A percentile compares a stretch with the other conserved stretches of the same genome.
Conservation (phyloP, 2,329 filamentous ascomycete genomes). For the Rhinocladiella mackenziei region DNA sequence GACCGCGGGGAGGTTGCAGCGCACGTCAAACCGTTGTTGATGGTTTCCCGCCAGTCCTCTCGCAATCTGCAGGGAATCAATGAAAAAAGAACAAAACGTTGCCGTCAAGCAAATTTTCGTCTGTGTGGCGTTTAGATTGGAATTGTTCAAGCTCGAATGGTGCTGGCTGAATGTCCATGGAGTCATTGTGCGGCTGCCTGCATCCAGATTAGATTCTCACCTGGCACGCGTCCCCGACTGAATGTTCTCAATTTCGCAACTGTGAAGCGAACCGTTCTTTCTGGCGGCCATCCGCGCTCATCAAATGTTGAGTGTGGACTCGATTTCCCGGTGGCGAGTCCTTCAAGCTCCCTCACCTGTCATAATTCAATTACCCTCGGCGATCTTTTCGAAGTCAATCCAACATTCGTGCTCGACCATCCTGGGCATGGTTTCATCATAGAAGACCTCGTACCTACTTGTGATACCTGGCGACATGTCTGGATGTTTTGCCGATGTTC, state of each 20-base stretch:
- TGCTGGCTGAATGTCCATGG: not conserved
- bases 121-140: conserved; percentile 1
- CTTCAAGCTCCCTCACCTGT: not conserved
- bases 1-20: conserved; percentile 14
- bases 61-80: conserved; percentile 3
- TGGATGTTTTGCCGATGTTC: conserved; percentile 33
- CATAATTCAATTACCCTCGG: conserved; percentile 1
- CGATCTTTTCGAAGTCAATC: conserved; percentile 24
- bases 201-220: conserved; percentile 15
- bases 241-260: not conserved
- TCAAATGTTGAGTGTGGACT: too few relatives aligned
- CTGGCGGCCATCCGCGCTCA: too few relatives aligned
- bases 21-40: conserved; percentile 10
- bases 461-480: conserved; percentile 32
- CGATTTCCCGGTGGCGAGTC: not conserved
- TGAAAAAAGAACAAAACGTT: not conserved
- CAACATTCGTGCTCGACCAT: conserved; percentile 28
- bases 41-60: conserved; percentile 11
- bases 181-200: conserved; percentile 10
- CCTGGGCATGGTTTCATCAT: conserved; percentile 30
- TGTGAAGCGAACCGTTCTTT: not conserved
- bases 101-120: conserved; percentile 1
- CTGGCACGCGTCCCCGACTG: conserved; percentile 7
- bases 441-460: conserved; percentile 34
- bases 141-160: conserved; percentile 3